phyloP scores from a whole-genome alignment of 495 filamentous ascomycete genomes.

The Cairneyella variabilis region DNA sequence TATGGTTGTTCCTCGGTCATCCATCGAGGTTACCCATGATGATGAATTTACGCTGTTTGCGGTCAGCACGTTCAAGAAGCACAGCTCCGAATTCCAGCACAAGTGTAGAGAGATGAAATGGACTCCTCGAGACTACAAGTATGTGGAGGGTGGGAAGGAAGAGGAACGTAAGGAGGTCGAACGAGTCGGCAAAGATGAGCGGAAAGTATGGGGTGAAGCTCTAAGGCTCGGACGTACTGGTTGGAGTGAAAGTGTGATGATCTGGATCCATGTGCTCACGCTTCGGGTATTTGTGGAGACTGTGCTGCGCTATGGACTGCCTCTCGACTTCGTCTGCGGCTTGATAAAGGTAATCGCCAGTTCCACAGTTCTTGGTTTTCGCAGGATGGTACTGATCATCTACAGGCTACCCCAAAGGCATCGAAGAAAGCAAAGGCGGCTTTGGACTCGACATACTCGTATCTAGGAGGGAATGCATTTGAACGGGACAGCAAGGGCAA shows the following conservation, averaged over 20 bases:
- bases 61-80: slow-evolving; percentile 91
- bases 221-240: slow-evolving; percentile 77
- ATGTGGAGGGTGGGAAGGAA: slow-evolving; percentile 82
- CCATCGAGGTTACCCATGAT: slow-evolving; percentile 70
- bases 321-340: slow-evolving; percentile 79
- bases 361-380: not conserved
- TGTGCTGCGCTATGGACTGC: slow-evolving; percentile 88
- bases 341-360: slow-evolving; percentile 68
- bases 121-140: slow-evolving; percentile 91
- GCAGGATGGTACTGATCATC: not conserved
- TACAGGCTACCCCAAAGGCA: slow-evolving; percentile 76
- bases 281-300: slow-evolving; percentile 96
- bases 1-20: slow-evolving; percentile 85
- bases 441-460: slow-evolving; percentile 84
- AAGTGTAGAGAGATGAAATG: slow-evolving; percentile 88
- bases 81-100: slow-evolving; percentile 77
- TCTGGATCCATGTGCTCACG: slow-evolving; percentile 87
- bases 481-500: slow-evolving; percentile 90
- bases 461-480: slow-evolving; percentile 93
- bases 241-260: slow-evolving; percentile 93
- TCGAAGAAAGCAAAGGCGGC: slow-evolving; percentile 74
- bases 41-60: slow-evolving; percentile 84
- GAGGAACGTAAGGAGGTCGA: slow-evolving; percentile 83
- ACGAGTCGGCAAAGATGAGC: slow-evolving; percentile 71
- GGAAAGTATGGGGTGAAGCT: slow-evolving; percentile 88